A percentile compares a stretch with the other conserved stretches of the same genome.
phyloP scores from a whole-genome alignment of 139 green algal genomes.

The Volvox africanus region DNA sequence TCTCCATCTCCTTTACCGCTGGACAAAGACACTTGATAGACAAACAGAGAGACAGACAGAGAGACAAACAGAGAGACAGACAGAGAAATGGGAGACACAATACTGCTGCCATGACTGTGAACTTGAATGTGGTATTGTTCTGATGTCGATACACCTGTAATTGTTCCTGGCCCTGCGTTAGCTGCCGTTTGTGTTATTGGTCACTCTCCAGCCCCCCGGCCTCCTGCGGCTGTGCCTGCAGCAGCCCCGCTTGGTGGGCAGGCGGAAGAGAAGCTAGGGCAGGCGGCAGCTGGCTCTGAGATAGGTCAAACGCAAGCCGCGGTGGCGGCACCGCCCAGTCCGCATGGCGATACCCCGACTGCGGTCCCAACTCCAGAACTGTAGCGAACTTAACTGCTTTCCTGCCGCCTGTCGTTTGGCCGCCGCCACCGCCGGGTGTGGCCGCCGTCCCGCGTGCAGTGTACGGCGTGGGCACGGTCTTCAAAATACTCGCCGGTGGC shows the following conservation, averaged over 20 bases:
- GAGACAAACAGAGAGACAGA: no score
- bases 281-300: neutral
- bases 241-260: neutral
- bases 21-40: no score
- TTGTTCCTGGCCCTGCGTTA: neutral
- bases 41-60: no score
- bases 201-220: no score
- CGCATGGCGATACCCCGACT: slow-evolving; percentile 19
- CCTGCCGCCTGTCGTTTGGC: neutral
- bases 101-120: no score
- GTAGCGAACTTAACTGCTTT: slow-evolving; percentile 32
- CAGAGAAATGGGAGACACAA: no score
- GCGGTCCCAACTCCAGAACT: slow-evolving; percentile 37
- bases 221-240: no score
- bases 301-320: neutral
- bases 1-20: no score
- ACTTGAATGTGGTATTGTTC: no score
- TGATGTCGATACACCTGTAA: no score
- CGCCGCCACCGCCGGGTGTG: neutral
- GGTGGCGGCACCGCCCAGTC: neutral
- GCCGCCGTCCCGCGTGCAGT: neutral
- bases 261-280: no score
- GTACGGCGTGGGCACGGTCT: slow-evolving; percentile 14
- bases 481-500: slow-evolving; percentile 34
- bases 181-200: neutral